phyloP scores from a whole-genome alignment of 73 alveolate species.

The Vitrella brassicaformis region DNA sequence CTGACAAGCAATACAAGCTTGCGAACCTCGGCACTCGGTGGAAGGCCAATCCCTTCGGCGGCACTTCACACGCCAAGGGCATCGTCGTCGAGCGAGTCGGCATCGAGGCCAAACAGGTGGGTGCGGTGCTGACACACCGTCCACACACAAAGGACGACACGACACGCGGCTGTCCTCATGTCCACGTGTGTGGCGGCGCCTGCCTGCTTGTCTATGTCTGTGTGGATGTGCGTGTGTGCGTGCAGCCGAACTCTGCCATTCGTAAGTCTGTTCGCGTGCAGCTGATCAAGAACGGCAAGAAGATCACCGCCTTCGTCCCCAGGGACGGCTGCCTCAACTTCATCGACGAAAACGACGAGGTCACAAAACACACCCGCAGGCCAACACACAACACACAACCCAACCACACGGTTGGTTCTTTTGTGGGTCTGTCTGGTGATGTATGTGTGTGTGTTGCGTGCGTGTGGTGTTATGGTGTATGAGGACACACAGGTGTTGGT shows the following conservation, averaged over 20 bases:
- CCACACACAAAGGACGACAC: no score
- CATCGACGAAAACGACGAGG: constrained; percentile 82
- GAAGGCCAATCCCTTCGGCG: constrained; percentile 81
- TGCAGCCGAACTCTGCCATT: constrained; percentile 90
- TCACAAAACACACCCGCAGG: no score
- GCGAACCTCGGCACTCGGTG: constrained; percentile 69
- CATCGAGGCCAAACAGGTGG: constrained; percentile 72
- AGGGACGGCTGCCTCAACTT: constrained; percentile 81
- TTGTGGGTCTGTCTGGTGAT: no score
- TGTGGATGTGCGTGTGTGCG: not conserved
- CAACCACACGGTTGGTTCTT: no score
- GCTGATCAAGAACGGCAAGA: constrained; percentile 82
- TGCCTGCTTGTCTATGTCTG: not conserved
- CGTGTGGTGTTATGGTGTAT: not conserved
- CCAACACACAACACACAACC: no score
- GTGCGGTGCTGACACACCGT: no score
- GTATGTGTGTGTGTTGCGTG: no score
- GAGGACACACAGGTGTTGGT: constrained; percentile 49
- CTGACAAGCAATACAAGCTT: constrained; percentile 65
- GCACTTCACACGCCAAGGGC: constrained; percentile 86
- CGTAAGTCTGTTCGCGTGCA: constrained; percentile 83
- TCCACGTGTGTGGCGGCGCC: no score
- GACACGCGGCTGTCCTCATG: no score
- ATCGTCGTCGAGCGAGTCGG: constrained; percentile 85
- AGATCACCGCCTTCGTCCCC: constrained; percentile 81